Evolutionary conservation across 2,329 filamentous ascomycete species (phyloP), one percentile per base, ranked within the genome.

Genomic region (Plenodomus lindquistii): DNA sequence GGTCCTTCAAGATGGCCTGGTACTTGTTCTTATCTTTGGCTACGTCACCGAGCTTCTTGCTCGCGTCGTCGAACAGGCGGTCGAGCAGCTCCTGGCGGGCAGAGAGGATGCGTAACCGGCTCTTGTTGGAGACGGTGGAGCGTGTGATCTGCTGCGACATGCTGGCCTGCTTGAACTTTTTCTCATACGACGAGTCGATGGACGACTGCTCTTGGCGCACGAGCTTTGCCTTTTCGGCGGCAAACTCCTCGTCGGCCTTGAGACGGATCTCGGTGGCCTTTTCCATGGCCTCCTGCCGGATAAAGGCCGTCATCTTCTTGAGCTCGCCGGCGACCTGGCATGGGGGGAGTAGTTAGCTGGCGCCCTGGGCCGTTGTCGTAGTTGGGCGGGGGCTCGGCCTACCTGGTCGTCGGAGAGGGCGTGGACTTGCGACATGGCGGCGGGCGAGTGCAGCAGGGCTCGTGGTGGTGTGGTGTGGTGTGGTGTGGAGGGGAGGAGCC

Each of bases 291-390:
- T 99, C 94, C 79, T 97, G 94, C 76, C 91, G 90, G 85, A 99
- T 99, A 85, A 99, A 99, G 73, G 92, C 93, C 52, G 94, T 97
- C 94, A 99, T 99, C 85, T 99, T 99, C 83, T 90, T 92, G 78
- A 99, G 89, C 85, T 99, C 94, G 78, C 90, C 87, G 78, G 89
- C 87, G 83, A 99, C 94, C 91, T 97, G 74, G 43, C 55, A 59
- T 55, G 45, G 62, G 19, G 57, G 48, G 35, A 40, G 38, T 39
- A 29, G 54, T 69, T 66, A 69, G 64, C 63, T 59, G 59, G 46
- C 56, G 62, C 46, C 54, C 60, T 63, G 52, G 59, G 62, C 46
- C 52, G 62, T 63, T 53, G 59, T 56, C 56, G 52, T 60, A 68
- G 65, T 55, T 55, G 41, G 61, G 19, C 46, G 36, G 44, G 59